These are phyloP conservation scores for Citrus reticulata DNA, from an alignment of 345 rosid species.

Conservation along the genomic window DNA sequence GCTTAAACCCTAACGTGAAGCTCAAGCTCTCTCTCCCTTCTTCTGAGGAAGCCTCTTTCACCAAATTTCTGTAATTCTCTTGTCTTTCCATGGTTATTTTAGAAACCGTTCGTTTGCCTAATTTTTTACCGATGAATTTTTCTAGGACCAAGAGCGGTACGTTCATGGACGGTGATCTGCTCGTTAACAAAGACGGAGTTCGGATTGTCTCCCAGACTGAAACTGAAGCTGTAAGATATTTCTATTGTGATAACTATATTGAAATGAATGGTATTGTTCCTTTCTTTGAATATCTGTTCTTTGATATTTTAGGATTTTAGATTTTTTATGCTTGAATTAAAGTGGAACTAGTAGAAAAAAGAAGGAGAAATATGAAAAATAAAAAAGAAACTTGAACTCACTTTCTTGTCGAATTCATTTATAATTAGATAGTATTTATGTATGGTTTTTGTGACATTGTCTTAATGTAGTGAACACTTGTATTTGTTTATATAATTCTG, in stretches of 20 bases:
- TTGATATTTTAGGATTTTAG: background rate
- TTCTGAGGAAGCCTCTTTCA: slow-evolving; percentile 45
- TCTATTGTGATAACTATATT: background rate
- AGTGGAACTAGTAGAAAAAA: background rate
- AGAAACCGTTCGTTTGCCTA: too few species aligned
- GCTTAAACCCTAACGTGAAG: slow-evolving; percentile 43
- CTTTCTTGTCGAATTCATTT: background rate
- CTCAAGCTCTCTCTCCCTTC: slow-evolving; percentile 59
- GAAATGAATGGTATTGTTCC: background rate
- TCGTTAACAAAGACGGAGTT: slow-evolving; percentile 86
- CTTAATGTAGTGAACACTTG: too few species aligned
- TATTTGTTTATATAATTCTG: background rate
- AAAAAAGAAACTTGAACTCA: background rate
- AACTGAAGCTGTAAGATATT: slow-evolving; percentile 52
- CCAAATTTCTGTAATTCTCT: slow-evolving; percentile 61
- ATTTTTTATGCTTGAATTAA: background rate
- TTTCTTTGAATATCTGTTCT: background rate
- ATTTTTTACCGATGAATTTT: background rate
- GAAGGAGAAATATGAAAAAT: background rate
- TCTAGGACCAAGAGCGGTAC: slow-evolving; percentile 85
- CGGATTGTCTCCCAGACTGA: slow-evolving; percentile 59
- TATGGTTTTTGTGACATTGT: background rate
- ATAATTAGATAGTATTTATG: background rate
- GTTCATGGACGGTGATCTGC: slow-evolving; percentile 89
- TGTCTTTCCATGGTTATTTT: background rate